phyloP scores from a whole-genome alignment of 1,284 basidiomycete genomes.

The Microbotryum violaceum region DNA sequence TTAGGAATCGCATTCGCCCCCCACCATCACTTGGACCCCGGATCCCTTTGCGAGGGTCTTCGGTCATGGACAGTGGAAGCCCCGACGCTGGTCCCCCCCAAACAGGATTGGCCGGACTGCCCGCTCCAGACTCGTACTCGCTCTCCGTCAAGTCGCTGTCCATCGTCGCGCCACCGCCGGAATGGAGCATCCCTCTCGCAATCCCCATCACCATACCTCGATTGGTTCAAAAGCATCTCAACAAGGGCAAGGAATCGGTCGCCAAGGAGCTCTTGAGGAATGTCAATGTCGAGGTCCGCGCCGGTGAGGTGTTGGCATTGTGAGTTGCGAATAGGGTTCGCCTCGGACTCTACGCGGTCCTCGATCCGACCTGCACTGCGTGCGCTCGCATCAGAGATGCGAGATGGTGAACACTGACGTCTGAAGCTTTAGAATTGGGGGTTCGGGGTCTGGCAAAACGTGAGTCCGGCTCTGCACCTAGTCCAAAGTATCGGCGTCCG shows the following conservation, averaged over 20 bases:
- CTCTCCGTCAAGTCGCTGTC: slow-evolving; percentile 5
- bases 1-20: too few relatives aligned
- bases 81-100: not conserved
- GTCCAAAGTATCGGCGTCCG: too few relatives aligned
- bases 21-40: too few relatives aligned
- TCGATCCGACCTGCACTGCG: too few relatives aligned
- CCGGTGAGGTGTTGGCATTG: slow-evolving; percentile 29
- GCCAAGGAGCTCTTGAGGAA: slow-evolving; percentile 12
- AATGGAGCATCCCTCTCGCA: slow-evolving; percentile 16
- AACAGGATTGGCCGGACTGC: slow-evolving; percentile 8
- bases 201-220: slow-evolving; percentile 22
- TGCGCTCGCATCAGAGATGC: too few relatives aligned
- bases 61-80: not conserved
- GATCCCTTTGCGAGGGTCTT: too few relatives aligned
- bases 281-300: slow-evolving; percentile 9
- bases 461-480: too few relatives aligned
- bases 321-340: not conserved
- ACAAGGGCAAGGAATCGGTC: not conserved
- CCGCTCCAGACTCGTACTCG: not conserved
- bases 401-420: too few relatives aligned
- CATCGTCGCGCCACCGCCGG: slow-evolving; percentile 12
- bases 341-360: not conserved
- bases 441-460: too few relatives aligned
- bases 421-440: too few relatives aligned
- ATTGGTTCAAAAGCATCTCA: not conserved